Evolutionary conservation across 768 basidiomycete species (phyloP).

Genomic region (Pulveroboletus sp.): DNA sequence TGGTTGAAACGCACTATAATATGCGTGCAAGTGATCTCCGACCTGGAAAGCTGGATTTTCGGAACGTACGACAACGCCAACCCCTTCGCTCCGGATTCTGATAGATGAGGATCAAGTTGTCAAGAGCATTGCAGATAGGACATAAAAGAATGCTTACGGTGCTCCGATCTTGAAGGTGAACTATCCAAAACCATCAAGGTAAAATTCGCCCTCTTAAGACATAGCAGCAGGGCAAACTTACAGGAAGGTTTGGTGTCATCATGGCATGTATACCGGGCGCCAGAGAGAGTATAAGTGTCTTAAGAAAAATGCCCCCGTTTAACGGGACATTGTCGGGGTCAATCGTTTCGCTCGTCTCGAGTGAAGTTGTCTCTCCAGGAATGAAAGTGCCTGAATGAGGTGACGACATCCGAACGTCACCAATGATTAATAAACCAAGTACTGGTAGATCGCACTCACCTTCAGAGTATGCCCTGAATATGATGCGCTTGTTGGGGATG

Average conservation of each 20-base stretch:
- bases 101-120: not conserved
- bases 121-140: not conserved
- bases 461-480: not conserved
- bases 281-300: not conserved
- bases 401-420: too few relatives aligned
- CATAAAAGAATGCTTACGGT: not conserved
- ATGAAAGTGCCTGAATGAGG: not conserved
- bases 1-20: not conserved
- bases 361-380: not conserved
- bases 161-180: conserved; percentile 6
- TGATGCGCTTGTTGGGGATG: not conserved
- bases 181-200: not conserved
- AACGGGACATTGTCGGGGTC: not conserved
- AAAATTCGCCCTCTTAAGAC: not conserved
- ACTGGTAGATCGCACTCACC: not conserved
- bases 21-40: conserved; percentile 35
- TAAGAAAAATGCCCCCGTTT: not conserved
- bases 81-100: not conserved
- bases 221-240: not conserved
- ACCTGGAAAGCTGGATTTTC: conserved; percentile 35
- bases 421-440: too few relatives aligned
- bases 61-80: conserved; percentile 41
- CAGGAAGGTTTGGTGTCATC: not conserved
- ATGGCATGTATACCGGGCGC: not conserved
- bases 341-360: not conserved